Conservation (phyloP, 352 stramenopile species). For the Elongisporangium undulatum region DNA sequence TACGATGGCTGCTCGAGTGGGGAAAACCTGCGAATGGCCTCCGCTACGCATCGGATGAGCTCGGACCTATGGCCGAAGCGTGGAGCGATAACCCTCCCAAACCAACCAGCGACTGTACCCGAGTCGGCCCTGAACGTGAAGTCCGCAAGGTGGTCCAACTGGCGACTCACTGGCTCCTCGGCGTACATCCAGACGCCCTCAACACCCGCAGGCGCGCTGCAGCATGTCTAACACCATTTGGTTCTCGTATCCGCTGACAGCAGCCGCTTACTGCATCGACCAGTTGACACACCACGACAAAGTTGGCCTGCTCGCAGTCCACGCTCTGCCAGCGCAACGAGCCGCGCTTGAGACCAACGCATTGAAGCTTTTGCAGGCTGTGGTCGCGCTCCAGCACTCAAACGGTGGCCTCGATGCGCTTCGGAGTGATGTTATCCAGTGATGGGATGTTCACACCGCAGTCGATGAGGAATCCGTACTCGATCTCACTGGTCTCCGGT, state of each 20-base stretch:
- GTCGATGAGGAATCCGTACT: constrained; percentile 70
- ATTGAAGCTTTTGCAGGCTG: constrained; percentile 31
- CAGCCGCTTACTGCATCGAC: constrained; percentile 44
- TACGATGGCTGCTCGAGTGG: too few relatives aligned
- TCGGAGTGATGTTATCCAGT: constrained; percentile 79
- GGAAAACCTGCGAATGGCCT: too few relatives aligned
- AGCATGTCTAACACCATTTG: constrained; percentile 35
- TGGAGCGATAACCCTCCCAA: too few relatives aligned
- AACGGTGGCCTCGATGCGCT: constrained; percentile 72
- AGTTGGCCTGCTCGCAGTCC: constrained; percentile 38
- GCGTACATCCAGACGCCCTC: constrained; percentile 48
- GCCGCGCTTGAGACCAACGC: constrained; percentile 40
- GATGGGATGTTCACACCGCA: constrained; percentile 80
- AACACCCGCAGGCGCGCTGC: constrained; percentile 17
- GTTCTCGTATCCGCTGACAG: constrained; percentile 55
- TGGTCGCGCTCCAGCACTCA: constrained; percentile 39
- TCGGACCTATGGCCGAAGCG: too few relatives aligned
- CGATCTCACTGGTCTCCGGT: constrained; percentile 80
- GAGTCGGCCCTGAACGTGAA: too few relatives aligned
- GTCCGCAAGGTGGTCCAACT: too few relatives aligned
- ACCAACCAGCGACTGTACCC: too few relatives aligned
- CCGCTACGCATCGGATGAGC: too few relatives aligned
- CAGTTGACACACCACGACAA: constrained; percentile 45
- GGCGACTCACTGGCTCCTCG: constrained; percentile 20
- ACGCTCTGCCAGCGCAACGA: constrained; percentile 47